A percentile compares a stretch with the other conserved stretches of the same genome.
These are phyloP conservation scores for Aphanomyces invadans DNA, from an alignment of 352 stramenopile genomes.

Conservation along the genomic window DNA sequence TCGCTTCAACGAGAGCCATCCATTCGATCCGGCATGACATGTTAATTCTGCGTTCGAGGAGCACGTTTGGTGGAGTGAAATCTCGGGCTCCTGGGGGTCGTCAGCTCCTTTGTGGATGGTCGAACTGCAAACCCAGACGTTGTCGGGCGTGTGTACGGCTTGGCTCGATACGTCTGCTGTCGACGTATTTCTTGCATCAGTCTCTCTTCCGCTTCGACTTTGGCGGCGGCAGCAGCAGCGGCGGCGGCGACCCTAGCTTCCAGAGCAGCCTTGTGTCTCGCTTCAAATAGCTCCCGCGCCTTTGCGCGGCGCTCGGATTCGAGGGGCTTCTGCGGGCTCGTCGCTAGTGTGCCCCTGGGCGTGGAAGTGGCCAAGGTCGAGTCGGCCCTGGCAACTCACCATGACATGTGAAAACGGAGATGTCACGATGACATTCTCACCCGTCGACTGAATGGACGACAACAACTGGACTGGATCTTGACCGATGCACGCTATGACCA, in stretches of 20 bases:
- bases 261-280: background rate
- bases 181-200: background rate
- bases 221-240: background rate
- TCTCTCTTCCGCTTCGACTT: conserved; percentile 8
- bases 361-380: background rate
- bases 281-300: background rate
- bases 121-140: background rate
- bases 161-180: background rate
- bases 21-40: too few relatives aligned
- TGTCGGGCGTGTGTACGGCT: background rate
- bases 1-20: conserved; percentile 32
- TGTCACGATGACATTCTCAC: too few relatives aligned
- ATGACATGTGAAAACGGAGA: too few relatives aligned
- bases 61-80: background rate
- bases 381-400: too few relatives aligned
- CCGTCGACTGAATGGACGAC: too few relatives aligned
- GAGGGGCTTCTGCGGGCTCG: background rate
- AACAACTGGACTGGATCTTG: too few relatives aligned
- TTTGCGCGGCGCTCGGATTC: background rate
- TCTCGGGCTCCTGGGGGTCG: background rate
- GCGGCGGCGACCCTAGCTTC: background rate
- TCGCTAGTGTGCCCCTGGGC: background rate
- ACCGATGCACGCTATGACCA: too few relatives aligned
- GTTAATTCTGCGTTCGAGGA: conserved; percentile 59
- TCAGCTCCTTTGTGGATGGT: background rate